Conservation (phyloP, 2,329 filamentous ascomycete species). For the Lachnellula arida region DNA sequence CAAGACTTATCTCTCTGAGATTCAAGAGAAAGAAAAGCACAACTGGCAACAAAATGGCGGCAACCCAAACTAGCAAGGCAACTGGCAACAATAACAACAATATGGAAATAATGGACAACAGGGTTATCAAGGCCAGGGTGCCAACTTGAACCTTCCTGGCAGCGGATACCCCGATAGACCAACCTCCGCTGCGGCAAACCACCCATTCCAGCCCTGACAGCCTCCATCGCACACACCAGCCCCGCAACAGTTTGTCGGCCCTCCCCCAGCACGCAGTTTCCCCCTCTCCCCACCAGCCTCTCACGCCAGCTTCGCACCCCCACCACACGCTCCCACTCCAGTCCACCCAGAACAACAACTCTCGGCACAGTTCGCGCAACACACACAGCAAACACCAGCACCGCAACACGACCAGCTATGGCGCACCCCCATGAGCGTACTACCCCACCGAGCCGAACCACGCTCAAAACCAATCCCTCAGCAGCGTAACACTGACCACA, state of each 20-base stretch:
- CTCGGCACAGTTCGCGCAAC: neutral
- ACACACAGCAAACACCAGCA: neutral
- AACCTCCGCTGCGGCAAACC: neutral
- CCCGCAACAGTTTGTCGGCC: neutral
- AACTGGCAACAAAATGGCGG: neutral
- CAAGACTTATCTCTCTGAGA: conserved; percentile 3
- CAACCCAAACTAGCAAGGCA: neutral
- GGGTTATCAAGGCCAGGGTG: neutral
- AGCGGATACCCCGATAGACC: neutral
- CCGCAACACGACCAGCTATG: neutral
- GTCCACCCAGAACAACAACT: neutral
- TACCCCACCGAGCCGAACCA: neutral
- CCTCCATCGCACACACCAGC: neutral
- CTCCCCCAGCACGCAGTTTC: neutral
- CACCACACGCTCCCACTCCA: neutral
- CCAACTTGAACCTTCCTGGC: neutral
- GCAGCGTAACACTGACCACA: neutral
- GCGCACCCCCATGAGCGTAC: neutral
- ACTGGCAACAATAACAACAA: conserved; percentile 3
- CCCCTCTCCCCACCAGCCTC: neutral
- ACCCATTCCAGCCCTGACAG: neutral
- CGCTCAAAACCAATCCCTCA: neutral
- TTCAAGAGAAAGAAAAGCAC: neutral
- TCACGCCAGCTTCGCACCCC: neutral
- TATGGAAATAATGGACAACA: neutral